Conservation (phyloP, 139 green algal species). For the Closterium sp. region DNA sequence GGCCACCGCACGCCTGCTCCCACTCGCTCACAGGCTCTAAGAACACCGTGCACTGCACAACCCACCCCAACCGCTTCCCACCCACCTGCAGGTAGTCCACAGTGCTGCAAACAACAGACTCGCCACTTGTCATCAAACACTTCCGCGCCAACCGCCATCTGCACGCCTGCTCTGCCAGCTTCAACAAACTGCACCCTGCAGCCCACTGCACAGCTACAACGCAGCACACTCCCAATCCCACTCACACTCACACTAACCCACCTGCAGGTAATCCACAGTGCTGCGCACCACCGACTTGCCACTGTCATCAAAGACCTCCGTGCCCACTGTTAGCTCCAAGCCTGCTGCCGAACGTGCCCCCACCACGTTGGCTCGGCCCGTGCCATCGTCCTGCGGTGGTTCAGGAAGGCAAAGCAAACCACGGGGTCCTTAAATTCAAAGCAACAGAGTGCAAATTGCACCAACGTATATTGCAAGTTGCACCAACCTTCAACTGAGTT, state of each 20-base stretch:
- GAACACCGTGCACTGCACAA: constrained; percentile 6
- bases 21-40: no score
- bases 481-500: no score
- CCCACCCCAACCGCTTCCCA: not conserved
- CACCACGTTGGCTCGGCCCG: constrained; percentile 26
- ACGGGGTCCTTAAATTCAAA: no score
- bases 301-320: no score
- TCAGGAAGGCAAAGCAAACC: no score
- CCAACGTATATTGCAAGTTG: no score
- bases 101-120: constrained; percentile 29
- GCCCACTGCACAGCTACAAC: no score
- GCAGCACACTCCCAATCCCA: no score
- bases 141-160: constrained; percentile 29
- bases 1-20: not conserved
- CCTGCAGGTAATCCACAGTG: constrained; percentile 46
- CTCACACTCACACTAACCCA: not conserved
- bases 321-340: constrained; percentile 33
- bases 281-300: constrained; percentile 27
- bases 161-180: constrained; percentile 7
- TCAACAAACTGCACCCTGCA: no score
- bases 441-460: no score
- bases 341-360: constrained; percentile 16
- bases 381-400: constrained; percentile 33
- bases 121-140: constrained; percentile 34
- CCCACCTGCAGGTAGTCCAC: constrained; percentile 41